A percentile compares a stretch with the other conserved stretches of the same genome.
Conservation (phyloP, 805 yeast genomes). For the Pichia membranifaciens region DNA sequence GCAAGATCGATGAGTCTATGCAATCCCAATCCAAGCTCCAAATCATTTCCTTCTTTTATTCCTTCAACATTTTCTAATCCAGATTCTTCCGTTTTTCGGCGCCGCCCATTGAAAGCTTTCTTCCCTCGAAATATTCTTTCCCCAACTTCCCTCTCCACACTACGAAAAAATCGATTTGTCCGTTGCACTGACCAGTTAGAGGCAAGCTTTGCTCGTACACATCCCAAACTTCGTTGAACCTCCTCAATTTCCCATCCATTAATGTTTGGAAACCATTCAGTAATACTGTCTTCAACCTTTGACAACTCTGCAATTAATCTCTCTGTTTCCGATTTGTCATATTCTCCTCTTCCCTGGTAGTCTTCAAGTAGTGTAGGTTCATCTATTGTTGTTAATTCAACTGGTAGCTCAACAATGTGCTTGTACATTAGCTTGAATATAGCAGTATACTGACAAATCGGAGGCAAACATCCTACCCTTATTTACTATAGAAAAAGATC, state of each 20-base stretch:
- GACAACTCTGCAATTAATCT: not conserved
- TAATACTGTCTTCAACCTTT: not conserved
- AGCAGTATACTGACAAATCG: too few relatives aligned
- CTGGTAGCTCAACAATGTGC: too few relatives aligned
- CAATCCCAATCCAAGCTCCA: conserved; percentile 16
- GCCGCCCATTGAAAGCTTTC: not conserved
- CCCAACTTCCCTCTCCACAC: not conserved
- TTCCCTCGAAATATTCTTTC: conserved; percentile 8
- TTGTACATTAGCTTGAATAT: too few relatives aligned
- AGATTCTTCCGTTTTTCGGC: too few relatives aligned
- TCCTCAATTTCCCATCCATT: conserved; percentile 21
- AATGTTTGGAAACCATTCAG: conserved; percentile 19
- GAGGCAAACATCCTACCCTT: too few relatives aligned
- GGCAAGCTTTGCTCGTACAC: conserved; percentile 20
- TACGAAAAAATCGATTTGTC: conserved; percentile 16
- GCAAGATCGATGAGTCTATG: conserved; percentile 32
- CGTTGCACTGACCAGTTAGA: conserved; percentile 24
- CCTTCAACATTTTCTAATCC: too few relatives aligned
- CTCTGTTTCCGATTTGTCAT: not conserved
- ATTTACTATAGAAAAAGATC: too few relatives aligned
- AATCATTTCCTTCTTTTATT: conserved; percentile 1
- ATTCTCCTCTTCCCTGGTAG: not conserved
- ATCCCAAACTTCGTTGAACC: conserved; percentile 19
- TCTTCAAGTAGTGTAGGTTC: not conserved
- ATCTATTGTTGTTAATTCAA: not conserved